Conservation (phyloP, 2,329 filamentous ascomycete species). For the Proliferodiscus dingleyae region DNA sequence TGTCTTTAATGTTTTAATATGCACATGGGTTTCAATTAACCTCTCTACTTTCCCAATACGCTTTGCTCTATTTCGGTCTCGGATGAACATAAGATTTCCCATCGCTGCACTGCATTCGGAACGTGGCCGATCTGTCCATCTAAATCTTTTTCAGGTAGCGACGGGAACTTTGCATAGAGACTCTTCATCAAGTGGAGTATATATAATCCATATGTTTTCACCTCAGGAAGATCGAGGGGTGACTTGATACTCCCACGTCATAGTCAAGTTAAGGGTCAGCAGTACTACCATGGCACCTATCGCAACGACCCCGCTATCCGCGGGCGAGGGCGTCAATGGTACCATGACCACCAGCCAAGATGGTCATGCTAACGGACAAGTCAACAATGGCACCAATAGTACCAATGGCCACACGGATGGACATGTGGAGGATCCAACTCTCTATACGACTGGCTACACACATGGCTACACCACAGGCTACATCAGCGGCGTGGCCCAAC, state of each 20-base stretch:
- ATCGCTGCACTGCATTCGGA: not conserved
- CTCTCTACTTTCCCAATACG: not conserved
- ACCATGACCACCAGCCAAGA: slow-evolving; percentile 4
- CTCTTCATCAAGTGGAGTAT: not conserved
- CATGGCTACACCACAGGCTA: slow-evolving; percentile 24
- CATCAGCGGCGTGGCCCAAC: slow-evolving; percentile 12
- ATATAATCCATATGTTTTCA: slow-evolving; percentile 1
- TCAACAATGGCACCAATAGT: slow-evolving; percentile 5
- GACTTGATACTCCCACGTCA: slow-evolving; percentile 14
- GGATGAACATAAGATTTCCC: not conserved
- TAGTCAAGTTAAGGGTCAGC: slow-evolving; percentile 25
- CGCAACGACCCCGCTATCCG: slow-evolving; percentile 8
- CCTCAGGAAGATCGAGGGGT: not conserved
- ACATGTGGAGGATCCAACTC: slow-evolving; percentile 4
- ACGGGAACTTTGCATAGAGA: not conserved
- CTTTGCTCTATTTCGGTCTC: not conserved
- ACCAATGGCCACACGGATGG: not conserved
- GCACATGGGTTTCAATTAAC: not conserved
- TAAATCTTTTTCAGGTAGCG: not conserved
- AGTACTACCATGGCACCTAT: slow-evolving; percentile 28
- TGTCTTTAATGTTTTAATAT: not conserved
- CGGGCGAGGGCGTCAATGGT: slow-evolving; percentile 10
- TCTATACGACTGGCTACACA: slow-evolving; percentile 20
- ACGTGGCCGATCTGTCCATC: not conserved
- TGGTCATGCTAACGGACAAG: slow-evolving; percentile 23